Conservation (phyloP, 1,284 basidiomycete genomes). For the Prillingera fragicola region DNA sequence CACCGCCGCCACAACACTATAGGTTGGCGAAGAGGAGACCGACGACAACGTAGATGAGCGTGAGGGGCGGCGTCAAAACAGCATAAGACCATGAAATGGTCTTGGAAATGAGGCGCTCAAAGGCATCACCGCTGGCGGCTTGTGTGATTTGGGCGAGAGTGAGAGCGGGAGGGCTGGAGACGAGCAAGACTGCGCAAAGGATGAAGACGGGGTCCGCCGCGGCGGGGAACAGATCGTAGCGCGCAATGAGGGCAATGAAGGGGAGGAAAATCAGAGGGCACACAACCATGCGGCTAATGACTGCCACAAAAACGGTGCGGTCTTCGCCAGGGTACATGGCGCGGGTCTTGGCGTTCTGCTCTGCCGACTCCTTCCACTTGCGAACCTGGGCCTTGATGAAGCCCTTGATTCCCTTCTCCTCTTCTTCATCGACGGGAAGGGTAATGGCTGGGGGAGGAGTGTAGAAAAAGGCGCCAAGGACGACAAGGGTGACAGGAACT, state of each 20-base stretch:
- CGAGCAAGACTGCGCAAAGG: conserved; percentile 66
- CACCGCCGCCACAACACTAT: no score
- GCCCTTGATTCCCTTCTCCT: conserved; percentile 5
- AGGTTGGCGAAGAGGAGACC: conserved; percentile 53
- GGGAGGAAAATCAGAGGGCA: conserved; percentile 74
- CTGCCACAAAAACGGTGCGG: conserved; percentile 71
- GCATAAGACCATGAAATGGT: conserved; percentile 51
- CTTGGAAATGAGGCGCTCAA: conserved; percentile 73
- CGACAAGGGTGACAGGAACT: conserved; percentile 80
- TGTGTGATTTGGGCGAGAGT: conserved; percentile 68
- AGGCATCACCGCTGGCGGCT: conserved; percentile 77
- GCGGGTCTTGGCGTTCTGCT: neutral
- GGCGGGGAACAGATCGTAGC: conserved; percentile 56
- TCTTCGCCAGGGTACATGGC: conserved; percentile 60
- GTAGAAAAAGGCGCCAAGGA: conserved; percentile 89
- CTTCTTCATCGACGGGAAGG: conserved; percentile 8
- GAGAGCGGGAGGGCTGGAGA: conserved; percentile 51
- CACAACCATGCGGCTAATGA: conserved; percentile 70
- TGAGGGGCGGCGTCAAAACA: conserved; percentile 73
- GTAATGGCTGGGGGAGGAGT: conserved; percentile 24
- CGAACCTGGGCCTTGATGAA: conserved; percentile 34
- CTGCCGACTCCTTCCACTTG: conserved; percentile 8
- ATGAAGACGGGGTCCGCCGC: conserved; percentile 49
- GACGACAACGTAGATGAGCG: conserved; percentile 66
- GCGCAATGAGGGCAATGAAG: conserved; percentile 60